phyloP scores from a whole-genome alignment of 345 rosid genomes.

The Hibiscus syriacus region DNA sequence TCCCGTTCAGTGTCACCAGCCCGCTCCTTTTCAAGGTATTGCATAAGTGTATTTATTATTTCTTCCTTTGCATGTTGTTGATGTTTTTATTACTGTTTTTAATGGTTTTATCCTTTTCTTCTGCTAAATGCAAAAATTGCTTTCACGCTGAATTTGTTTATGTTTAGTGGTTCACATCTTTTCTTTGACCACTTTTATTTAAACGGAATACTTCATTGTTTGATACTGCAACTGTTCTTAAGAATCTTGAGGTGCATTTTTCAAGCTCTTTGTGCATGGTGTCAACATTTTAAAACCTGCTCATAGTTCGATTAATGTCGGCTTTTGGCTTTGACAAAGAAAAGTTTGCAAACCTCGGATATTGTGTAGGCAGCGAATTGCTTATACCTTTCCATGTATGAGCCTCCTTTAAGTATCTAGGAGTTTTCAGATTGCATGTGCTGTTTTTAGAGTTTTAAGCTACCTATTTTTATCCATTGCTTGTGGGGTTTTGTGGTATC shows the following conservation, averaged over 20 bases:
- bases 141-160: too few species aligned
- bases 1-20: conserved; percentile 6
- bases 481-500: not conserved
- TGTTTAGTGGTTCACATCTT: not conserved
- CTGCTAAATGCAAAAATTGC: not conserved
- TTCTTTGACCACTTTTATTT: not conserved
- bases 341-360: not conserved
- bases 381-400: too few species aligned
- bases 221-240: not conserved
- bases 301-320: not conserved
- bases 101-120: not conserved
- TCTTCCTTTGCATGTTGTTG: not conserved
- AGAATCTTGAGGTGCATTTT: not conserved
- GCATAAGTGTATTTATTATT: not conserved
- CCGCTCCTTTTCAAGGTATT: not conserved
- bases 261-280: not conserved
- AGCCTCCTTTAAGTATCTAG: too few species aligned
- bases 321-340: not conserved
- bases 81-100: not conserved
- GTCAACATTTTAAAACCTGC: not conserved
- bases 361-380: not conserved
- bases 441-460: not conserved
- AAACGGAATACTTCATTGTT: not conserved
- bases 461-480: not conserved
- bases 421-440: too few species aligned